Evolutionary conservation across 2,329 filamentous ascomycete species (phyloP), one percentile per base, ranked within the genome.

Genomic region (Exophiala oligosperma): DNA sequence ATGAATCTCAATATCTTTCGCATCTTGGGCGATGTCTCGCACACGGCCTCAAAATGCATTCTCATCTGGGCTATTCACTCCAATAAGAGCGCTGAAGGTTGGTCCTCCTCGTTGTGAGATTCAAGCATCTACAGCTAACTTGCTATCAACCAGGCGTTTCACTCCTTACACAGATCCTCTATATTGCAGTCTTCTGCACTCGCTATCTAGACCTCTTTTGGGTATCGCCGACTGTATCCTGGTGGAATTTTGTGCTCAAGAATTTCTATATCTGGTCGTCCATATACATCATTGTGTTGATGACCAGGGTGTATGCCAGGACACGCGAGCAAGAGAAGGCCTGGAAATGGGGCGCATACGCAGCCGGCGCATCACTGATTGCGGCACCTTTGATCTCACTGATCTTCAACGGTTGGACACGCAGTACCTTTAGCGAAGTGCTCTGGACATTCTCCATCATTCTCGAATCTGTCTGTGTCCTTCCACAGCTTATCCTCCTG

Each of bases 321-420:
- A 96, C 92, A n/a, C 80, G 92, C 43, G 93, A 97, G 76, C 82
- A 87, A 53, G 93, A 97, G 77, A 85, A 91, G 67, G 90, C 92
- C n/a, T 97, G 93, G 92, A 96, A 92, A 76, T 79, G 97, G 64
- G 91, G 90, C 43, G 85, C 85, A 26, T 84, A 84, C 64, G 87
- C 87, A 52, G 74, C 93, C 2, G 80, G 76, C 11, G 88, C 83
- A 3, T 87, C 87, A 21, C 69, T 91, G 29, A 67, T 89, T 11
- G 70, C 89, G 29, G 87, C 91, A 8, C 91, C 92, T 0, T 81
- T 95, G 63, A 81, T 85, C 65, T 88, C 87, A 77, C 72, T 89
- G 64, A 84, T 92, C 54, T 88, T 93, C 67, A 79, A 84, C 7
- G 80, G 80, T 67, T 74, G 52, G 79, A 86, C 69, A 53, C 37